Conservation (phyloP, 805 yeast species). For the Wickerhamiella lipophila region DNA sequence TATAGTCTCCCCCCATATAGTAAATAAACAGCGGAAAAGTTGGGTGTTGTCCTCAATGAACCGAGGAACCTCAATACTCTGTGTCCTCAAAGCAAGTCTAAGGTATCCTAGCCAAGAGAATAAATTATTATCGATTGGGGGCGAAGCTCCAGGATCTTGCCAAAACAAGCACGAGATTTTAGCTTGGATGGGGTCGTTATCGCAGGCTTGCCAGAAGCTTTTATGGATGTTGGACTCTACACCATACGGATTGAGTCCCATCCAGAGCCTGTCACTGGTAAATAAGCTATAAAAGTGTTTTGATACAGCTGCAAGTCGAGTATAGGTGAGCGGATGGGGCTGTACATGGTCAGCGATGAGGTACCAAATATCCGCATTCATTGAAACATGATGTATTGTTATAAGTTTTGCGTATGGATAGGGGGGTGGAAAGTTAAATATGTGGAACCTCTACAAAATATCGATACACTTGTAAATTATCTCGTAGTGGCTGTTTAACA, state of each 20-base stretch:
- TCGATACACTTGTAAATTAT: too few species aligned
- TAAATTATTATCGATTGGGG: background rate
- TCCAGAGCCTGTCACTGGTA: conserved; percentile 1
- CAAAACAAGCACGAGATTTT: background rate
- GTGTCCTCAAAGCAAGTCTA: too few species aligned
- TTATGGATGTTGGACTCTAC: background rate
- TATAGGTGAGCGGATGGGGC: background rate
- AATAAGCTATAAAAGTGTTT: background rate
- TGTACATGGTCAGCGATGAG: background rate
- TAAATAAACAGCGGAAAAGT: background rate
- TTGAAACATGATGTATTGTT: too few species aligned
- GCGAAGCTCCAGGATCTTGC: background rate
- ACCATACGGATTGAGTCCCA: background rate
- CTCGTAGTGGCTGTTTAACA: too few species aligned
- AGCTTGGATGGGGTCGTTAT: background rate
- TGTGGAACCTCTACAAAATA: too few species aligned
- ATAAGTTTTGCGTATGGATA: too few species aligned
- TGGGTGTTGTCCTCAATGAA: background rate
- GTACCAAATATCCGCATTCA: background rate
- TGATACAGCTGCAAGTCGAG: background rate
- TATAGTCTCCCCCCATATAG: background rate
- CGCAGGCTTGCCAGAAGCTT: background rate
- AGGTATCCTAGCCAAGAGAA: background rate
- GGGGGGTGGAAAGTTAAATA: too few species aligned
- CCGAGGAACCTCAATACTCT: background rate